These are phyloP conservation scores for Fagopyrum esculentum DNA, from an alignment of 148 eudicot species.

Conservation along the genomic window DNA sequence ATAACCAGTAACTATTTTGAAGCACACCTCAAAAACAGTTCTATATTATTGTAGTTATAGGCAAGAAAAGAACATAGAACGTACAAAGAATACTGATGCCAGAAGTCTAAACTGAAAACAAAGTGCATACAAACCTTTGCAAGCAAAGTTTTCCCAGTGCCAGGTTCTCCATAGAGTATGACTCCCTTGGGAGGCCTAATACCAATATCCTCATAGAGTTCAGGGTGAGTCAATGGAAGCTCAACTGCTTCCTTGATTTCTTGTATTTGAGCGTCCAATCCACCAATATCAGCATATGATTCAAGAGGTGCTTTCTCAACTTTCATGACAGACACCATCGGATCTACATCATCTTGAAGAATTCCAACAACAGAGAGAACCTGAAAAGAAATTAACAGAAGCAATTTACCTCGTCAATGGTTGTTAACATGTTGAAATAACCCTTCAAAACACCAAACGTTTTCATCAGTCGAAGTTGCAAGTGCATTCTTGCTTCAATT, in stretches of 20 bases:
- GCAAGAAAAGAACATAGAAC: background rate
- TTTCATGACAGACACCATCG: slow-evolving; percentile 99
- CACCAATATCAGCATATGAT: slow-evolving; percentile 97
- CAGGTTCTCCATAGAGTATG: slow-evolving; percentile 96
- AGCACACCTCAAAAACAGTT: background rate
- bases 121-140: slow-evolving; percentile 58
- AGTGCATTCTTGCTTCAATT: background rate
- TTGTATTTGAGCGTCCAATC: slow-evolving; percentile 95
- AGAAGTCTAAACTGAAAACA: background rate
- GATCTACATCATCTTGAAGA: slow-evolving; percentile 97
- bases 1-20: background rate
- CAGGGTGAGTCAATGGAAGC: slow-evolving; percentile 95
- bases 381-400: slow-evolving; percentile 22
- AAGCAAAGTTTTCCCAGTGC: slow-evolving; percentile 93
- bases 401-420: slow-evolving; percentile 1
- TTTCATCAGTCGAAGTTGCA: background rate
- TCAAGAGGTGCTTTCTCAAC: slow-evolving; percentile 98
- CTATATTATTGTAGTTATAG: background rate
- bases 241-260: slow-evolving; percentile 99
- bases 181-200: slow-evolving; percentile 97
- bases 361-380: slow-evolving; percentile 98
- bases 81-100: background rate
- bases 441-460: background rate
- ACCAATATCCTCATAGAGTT: slow-evolving; percentile 96
- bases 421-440: background rate